Conservation (phyloP, 768 basidiomycete species). For the Pluteus cervinus region DNA sequence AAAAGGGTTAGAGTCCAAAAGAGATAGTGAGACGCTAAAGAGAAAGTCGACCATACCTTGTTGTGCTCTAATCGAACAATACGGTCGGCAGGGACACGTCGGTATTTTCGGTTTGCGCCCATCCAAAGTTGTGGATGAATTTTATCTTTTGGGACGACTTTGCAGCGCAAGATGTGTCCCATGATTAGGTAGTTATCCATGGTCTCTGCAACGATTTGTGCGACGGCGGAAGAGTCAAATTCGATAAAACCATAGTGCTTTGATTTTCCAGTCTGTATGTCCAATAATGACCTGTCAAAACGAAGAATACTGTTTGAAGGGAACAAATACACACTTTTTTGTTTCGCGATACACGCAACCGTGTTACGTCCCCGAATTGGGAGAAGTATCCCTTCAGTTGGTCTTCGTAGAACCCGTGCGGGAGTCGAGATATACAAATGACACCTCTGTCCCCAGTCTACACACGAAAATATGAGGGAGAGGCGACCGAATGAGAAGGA, state of each 20-base stretch:
- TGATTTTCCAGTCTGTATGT: conserved; percentile 78
- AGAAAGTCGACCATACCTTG: conserved; percentile 46
- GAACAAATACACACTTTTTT: conserved; percentile 57
- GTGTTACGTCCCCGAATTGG: conserved; percentile 89
- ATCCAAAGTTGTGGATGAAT: conserved; percentile 95
- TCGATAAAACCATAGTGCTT: conserved; percentile 98
- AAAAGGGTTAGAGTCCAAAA: conserved; percentile 1
- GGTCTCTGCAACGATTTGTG: conserved; percentile 93
- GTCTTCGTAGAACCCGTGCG: conserved; percentile 97
- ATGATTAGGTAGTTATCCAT: conserved; percentile 98
- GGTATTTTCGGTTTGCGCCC: conserved; percentile 94
- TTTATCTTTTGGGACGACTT: conserved; percentile 81
- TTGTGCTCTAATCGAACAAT: conserved; percentile 73
- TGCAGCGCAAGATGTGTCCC: conserved; percentile 91
- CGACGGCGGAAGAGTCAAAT: conserved; percentile 84
- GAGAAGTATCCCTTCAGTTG: conserved; percentile 90
- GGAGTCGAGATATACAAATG: conserved; percentile 83
- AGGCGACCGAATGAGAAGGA: not conserved
- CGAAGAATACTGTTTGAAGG: not conserved
- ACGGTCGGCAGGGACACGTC: conserved; percentile 65
- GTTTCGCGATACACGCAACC: conserved; percentile 87
- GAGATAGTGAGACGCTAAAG: not conserved
- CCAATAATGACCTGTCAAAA: conserved; percentile 1
- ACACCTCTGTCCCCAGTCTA: conserved; percentile 70
- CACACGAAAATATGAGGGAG: conserved; percentile 5